These are phyloP conservation scores for Herpetomonas samuelpessoai DNA, from an alignment of 208 protist species.

Conservation along the genomic window DNA sequence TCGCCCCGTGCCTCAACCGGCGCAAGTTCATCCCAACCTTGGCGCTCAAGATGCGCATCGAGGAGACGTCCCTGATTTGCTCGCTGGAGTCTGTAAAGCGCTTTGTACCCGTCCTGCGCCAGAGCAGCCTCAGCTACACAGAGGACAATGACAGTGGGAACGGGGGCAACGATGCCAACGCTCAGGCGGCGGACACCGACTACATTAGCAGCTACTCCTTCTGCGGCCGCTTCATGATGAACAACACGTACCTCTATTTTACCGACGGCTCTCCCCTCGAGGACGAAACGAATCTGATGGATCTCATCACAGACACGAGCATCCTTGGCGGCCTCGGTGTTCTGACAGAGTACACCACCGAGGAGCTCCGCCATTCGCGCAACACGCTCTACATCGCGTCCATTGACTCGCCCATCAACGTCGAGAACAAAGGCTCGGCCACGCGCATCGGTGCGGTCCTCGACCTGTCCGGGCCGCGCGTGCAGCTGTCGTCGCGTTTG, in stretches of 20 bases:
- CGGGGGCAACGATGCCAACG: neutral
- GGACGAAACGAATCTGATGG: slow-evolving; percentile 6
- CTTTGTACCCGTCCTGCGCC: slow-evolving; percentile 10
- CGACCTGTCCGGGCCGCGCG: slow-evolving; percentile 65
- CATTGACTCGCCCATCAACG: slow-evolving; percentile 60
- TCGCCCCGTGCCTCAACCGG: slow-evolving; percentile 46
- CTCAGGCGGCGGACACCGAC: slow-evolving; percentile 9
- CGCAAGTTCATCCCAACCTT: slow-evolving; percentile 71
- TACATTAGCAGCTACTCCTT: slow-evolving; percentile 21
- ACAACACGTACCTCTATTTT: slow-evolving; percentile 61
- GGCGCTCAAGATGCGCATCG: slow-evolving; percentile 68
- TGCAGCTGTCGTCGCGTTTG: slow-evolving; percentile 57
- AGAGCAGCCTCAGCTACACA: neutral
- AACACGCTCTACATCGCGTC: slow-evolving; percentile 50
- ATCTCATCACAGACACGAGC: slow-evolving; percentile 35
- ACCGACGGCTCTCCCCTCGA: slow-evolving; percentile 55
- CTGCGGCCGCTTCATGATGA: slow-evolving; percentile 43
- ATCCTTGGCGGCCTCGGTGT: slow-evolving; percentile 72
- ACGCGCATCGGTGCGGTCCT: slow-evolving; percentile 45
- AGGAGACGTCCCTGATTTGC: slow-evolving; percentile 56
- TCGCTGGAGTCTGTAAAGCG: slow-evolving; percentile 27
- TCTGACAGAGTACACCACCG: slow-evolving; percentile 49
- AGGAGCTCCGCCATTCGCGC: slow-evolving; percentile 38
- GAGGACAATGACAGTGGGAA: neutral
- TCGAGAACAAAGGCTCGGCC: slow-evolving; percentile 27